Percentiles rank a stretch among this genome's conserved stretches.
These are phyloP conservation scores for Calocybe gangraenosa DNA, from an alignment of 768 basidiomycete species.

Conservation along the genomic window DNA sequence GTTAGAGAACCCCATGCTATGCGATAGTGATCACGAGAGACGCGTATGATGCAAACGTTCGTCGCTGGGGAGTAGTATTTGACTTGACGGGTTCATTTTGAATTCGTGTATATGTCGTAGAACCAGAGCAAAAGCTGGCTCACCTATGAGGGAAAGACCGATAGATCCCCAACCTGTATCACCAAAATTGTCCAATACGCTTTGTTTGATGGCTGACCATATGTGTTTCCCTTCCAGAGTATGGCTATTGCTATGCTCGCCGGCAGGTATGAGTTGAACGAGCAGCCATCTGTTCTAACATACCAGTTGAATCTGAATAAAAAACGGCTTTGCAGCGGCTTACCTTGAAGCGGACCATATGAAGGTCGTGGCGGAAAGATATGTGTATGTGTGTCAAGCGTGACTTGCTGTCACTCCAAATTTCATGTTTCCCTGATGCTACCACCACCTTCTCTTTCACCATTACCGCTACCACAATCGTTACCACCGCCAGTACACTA, in stretches of 20 bases:
- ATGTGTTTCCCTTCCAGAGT: slow-evolving; percentile 60
- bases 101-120: neutral
- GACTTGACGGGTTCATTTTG: slow-evolving; percentile 40
- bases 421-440: too few relatives aligned
- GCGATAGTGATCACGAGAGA: slow-evolving; percentile 75
- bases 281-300: slow-evolving; percentile 83
- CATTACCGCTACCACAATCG: too few relatives aligned
- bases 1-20: slow-evolving; percentile 80
- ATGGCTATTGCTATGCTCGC: slow-evolving; percentile 20
- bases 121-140: slow-evolving; percentile 12
- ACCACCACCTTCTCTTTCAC: too few relatives aligned
- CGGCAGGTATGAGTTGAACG: slow-evolving; percentile 69
- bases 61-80: slow-evolving; percentile 87
- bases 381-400: too few relatives aligned
- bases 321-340: too few relatives aligned
- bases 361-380: too few relatives aligned
- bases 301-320: neutral
- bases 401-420: too few relatives aligned
- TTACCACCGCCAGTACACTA: too few relatives aligned
- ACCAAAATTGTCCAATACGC: slow-evolving; percentile 70
- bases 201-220: slow-evolving; percentile 65
- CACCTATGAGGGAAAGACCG: slow-evolving; percentile 66
- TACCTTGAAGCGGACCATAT: slow-evolving; percentile 23
- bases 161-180: slow-evolving; percentile 86
- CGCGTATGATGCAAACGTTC: slow-evolving; percentile 80